Evolutionary conservation across 2,329 filamentous ascomycete species (phyloP).

Genomic region (Nothophoma quercina): DNA sequence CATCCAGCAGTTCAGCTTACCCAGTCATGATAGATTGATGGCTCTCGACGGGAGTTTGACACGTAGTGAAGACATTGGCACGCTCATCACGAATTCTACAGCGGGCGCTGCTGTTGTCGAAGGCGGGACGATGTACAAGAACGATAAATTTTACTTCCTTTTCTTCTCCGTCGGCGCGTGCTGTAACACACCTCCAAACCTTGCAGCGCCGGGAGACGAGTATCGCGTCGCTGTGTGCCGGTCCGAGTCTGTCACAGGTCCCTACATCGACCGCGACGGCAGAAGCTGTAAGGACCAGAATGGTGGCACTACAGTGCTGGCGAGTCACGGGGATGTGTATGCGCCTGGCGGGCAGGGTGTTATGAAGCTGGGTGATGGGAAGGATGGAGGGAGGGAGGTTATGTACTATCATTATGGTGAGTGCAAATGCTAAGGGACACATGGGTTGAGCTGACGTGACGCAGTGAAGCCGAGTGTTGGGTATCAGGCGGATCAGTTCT

Average conservation of each 20-base stretch:
- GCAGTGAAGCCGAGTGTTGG: constrained; percentile 35
- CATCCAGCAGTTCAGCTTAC: constrained; percentile 66
- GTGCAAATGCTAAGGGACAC: not conserved
- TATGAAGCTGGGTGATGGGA: constrained; percentile 19
- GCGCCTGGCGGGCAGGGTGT: constrained; percentile 45
- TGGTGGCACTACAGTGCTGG: constrained; percentile 67
- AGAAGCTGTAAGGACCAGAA: constrained; percentile 55
- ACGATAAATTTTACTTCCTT: constrained; percentile 63
- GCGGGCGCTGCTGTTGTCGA: constrained; percentile 51
- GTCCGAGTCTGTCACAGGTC: constrained; percentile 57
- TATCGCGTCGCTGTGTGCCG: constrained; percentile 71
- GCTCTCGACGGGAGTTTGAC: constrained; percentile 11
- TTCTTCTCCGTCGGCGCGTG: constrained; percentile 68
- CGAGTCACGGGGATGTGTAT: constrained; percentile 59
- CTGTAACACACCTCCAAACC: constrained; percentile 60
- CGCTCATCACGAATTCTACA: constrained; percentile 31
- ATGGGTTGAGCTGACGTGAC: constrained; percentile 7
- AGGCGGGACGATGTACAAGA: constrained; percentile 61
- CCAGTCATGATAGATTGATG: constrained; percentile 11
- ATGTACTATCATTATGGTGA: constrained; percentile 47
- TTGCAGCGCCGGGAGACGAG: constrained; percentile 62
- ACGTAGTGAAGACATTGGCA: constrained; percentile 9
- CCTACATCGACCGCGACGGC: constrained; percentile 53
- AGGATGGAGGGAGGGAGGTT: constrained; percentile 19
- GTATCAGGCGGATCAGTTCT: constrained; percentile 33